Base-by-base conservation (phyloP, 2,329 filamentous ascomycete genomes). In the Trichoderma citrinoviride region DNA sequence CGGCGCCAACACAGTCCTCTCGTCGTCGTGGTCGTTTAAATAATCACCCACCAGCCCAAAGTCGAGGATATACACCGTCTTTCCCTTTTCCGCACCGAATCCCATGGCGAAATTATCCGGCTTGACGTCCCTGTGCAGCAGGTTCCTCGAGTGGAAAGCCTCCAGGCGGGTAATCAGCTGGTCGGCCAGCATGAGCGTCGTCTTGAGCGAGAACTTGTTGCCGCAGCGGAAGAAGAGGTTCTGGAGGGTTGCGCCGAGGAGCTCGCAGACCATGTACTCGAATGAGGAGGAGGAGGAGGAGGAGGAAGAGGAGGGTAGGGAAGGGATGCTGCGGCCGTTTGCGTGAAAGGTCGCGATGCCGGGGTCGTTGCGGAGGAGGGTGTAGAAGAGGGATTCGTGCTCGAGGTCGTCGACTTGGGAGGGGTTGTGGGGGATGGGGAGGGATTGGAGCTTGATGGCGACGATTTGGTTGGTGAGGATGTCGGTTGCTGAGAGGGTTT, bases 241-340 rank as follows among this genome's bases (percentile, higher is more conserved):
- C 77, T 90, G 87, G 74, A 91, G 81, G 68, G 85, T 88, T 52
- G 89, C 88, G 64, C 89, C 88, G 65, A 74, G 70, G 49, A 72
- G 61, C 17, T 73, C 70, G 27, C 62, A 63, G 33, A 72, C 69
- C 65, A 74, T 47, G 29, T 64, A 70, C 43, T 69, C 55, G 64
- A 70, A 72, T 10, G 10, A 3, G 33, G 33, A 14, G 10, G 33
- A 37, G 10, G 33, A 37, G 10, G 33, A 12, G 10, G 33, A 37
- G 5, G 33, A 3, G 33, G 33, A 4, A 0, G 33, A 8, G 2
- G 33, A 37, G 33, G 29, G 2, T 8, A 7, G 1, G 29, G 29
- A 8, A 2, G 29, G 33, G 33, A 14, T 37, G n/a, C n/a, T 37
- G 1, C 43, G 57, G 10, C 71, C 71, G 57, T 61, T 68, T 66